Percentiles rank a stretch among this genome's conserved stretches.
phyloP scores from a whole-genome alignment of 345 rosid species.

The Acer negundo region DNA sequence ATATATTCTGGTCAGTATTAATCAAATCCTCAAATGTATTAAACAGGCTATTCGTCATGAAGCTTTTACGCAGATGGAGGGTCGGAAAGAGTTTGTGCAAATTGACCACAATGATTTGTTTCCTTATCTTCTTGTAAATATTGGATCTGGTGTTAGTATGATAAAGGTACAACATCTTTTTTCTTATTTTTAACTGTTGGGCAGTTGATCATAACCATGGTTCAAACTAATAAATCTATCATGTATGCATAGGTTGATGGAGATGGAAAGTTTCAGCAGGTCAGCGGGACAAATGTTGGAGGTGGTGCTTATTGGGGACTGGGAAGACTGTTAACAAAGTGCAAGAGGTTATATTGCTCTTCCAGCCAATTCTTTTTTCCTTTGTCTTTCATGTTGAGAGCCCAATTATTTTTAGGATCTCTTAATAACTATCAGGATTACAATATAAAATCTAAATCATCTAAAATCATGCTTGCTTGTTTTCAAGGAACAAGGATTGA shows the following conservation, averaged over 20 bases:
- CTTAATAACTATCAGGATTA: not conserved
- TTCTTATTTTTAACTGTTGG: slow-evolving; percentile 14
- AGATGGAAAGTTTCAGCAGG: slow-evolving; percentile 95
- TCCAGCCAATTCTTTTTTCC: slow-evolving; percentile 12
- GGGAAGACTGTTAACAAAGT: slow-evolving; percentile 90
- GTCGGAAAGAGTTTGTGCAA: slow-evolving; percentile 94
- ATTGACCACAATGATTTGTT: slow-evolving; percentile 85
- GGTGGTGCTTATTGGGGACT: slow-evolving; percentile 99
- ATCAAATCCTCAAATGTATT: slow-evolving; percentile 12
- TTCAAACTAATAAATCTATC: slow-evolving; percentile 8
- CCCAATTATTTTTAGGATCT: not conserved
- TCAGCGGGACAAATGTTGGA: slow-evolving; percentile 97
- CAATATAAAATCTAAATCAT: not conserved
- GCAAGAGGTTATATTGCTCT: slow-evolving; percentile 67
- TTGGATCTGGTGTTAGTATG: slow-evolving; percentile 99
- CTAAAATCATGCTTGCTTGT: not conserved
- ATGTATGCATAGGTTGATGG: slow-evolving; percentile 70
- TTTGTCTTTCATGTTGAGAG: slow-evolving; percentile 5
- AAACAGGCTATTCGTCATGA: slow-evolving; percentile 98
- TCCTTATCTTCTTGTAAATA: slow-evolving; percentile 96
- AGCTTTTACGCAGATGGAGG: slow-evolving; percentile 97
- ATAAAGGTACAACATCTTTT: slow-evolving; percentile 65
- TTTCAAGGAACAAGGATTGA: not conserved
- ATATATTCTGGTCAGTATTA: not conserved
- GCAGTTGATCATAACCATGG: slow-evolving; percentile 8